phyloP scores from a whole-genome alignment of 257 asterid genomes.

The Henckelia pumila region DNA sequence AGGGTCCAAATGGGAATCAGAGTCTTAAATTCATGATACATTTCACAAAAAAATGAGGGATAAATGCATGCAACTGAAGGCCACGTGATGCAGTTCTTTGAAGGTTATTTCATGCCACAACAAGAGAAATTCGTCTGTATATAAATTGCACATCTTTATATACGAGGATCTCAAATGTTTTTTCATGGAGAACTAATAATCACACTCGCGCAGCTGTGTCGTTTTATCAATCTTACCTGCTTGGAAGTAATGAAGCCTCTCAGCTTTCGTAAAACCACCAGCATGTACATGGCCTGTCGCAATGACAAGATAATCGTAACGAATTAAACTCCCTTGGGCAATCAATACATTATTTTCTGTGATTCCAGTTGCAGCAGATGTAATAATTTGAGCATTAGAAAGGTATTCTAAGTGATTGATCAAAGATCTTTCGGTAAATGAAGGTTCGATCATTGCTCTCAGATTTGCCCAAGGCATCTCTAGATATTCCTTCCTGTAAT shows the following conservation, averaged over 20 bases:
- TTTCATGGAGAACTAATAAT: too few relatives aligned
- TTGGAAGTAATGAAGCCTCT: slow-evolving; percentile 54
- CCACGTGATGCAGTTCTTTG: too few relatives aligned
- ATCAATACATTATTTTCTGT: slow-evolving; percentile 57
- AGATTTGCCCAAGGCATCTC: slow-evolving; percentile 85
- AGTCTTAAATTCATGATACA: too few relatives aligned
- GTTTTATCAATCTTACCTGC: slow-evolving; percentile 41
- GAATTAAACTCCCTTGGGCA: slow-evolving; percentile 48
- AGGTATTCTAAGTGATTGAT: slow-evolving; percentile 73
- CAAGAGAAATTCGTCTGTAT: too few relatives aligned
- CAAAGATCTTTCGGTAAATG: slow-evolving; percentile 67
- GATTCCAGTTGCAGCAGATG: slow-evolving; percentile 58
- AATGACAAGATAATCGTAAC: slow-evolving; percentile 75
- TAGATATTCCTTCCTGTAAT: slow-evolving; percentile 71
- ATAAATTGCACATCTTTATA: too few relatives aligned
- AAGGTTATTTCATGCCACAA: too few relatives aligned
- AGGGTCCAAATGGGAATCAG: too few relatives aligned
- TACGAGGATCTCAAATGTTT: too few relatives aligned
- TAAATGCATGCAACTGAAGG: too few relatives aligned
- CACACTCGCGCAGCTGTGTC: neutral
- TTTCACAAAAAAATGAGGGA: too few relatives aligned
- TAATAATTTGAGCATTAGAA: slow-evolving; percentile 49
- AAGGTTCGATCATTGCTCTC: slow-evolving; percentile 82
- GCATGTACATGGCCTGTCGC: slow-evolving; percentile 72
- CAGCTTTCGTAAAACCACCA: slow-evolving; percentile 41